Percentiles rank a stretch among this genome's conserved stretches.
Evolutionary conservation across 345 rosid genomes (phyloP).

Genomic region (Ceriops decandra): DNA sequence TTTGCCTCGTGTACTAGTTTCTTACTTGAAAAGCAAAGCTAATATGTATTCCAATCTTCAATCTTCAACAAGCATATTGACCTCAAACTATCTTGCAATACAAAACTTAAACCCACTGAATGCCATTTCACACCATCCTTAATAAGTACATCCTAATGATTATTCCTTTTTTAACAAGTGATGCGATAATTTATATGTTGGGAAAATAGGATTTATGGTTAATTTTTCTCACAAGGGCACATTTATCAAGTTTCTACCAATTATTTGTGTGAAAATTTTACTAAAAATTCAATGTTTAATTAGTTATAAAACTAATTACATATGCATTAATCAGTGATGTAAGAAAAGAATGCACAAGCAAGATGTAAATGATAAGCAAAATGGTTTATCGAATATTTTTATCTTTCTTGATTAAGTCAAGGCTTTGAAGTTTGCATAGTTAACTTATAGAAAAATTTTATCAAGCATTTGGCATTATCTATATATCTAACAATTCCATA

Average conservation of each 20-base stretch:
- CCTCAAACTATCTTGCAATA: conserved; percentile 7
- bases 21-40: neutral
- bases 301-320: conserved; percentile 1
- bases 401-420: too few species aligned
- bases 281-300: neutral
- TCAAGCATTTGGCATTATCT: too few species aligned
- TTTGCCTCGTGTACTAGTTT: neutral
- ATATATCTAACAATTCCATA: too few species aligned
- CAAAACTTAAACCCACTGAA: neutral
- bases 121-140: conserved; percentile 13
- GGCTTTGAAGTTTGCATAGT: too few species aligned
- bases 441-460: too few species aligned
- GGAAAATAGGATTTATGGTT: neutral
- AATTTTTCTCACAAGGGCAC: conserved; percentile 1
- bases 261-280: neutral
- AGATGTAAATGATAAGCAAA: conserved; percentile 6
- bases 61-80: neutral
- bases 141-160: neutral
- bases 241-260: neutral
- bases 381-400: neutral
- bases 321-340: conserved; percentile 1
- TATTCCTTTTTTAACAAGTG: conserved; percentile 4
- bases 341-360: conserved; percentile 2
- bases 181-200: neutral
- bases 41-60: neutral